A percentile compares a stretch with the other conserved stretches of the same genome.
Conservation (phyloP, 2,329 filamentous ascomycete species). For the Colletotrichum sp. region DNA sequence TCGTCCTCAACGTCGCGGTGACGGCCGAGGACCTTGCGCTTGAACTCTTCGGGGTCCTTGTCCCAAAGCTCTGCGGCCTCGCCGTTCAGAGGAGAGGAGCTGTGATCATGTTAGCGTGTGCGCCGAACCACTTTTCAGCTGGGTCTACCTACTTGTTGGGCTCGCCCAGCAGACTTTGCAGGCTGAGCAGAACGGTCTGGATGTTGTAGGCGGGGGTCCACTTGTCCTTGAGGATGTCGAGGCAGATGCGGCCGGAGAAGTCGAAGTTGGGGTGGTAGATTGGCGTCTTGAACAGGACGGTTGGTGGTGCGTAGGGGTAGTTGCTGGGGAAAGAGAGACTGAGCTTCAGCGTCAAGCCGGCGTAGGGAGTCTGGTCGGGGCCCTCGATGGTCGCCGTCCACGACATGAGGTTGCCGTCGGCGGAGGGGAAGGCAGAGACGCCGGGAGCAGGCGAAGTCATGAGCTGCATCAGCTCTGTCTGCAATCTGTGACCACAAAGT, state of each 20-base stretch:
- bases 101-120: constrained; percentile 41
- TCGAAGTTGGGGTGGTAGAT: constrained; percentile 99
- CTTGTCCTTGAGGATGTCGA: constrained; percentile 98
- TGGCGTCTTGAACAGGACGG: constrained; percentile 95
- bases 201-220: constrained; percentile 99
- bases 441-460: constrained; percentile 96
- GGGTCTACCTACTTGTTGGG: constrained; percentile 85
- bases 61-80: constrained; percentile 98
- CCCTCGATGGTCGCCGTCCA: constrained; percentile 96
- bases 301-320: constrained; percentile 91
- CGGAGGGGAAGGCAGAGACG: constrained; percentile 91
- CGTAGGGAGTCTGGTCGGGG: constrained; percentile 90
- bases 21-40: constrained; percentile 71
- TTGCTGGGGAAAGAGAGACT: constrained; percentile 88
- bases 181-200: constrained; percentile 87
- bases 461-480: constrained; percentile 97
- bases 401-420: constrained; percentile 85
- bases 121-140: neutral
- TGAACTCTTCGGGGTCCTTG: constrained; percentile 84
- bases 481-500: constrained; percentile 65
- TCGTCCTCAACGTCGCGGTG: constrained; percentile 71
- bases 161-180: constrained; percentile 95
- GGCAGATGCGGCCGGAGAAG: constrained; percentile 94
- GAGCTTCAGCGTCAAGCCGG: constrained; percentile 87
- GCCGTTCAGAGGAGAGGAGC: constrained; percentile 91